These are phyloP conservation scores for Diplodia sapinea DNA, from an alignment of 2,329 filamentous ascomycete species.

Conservation along the genomic window DNA sequence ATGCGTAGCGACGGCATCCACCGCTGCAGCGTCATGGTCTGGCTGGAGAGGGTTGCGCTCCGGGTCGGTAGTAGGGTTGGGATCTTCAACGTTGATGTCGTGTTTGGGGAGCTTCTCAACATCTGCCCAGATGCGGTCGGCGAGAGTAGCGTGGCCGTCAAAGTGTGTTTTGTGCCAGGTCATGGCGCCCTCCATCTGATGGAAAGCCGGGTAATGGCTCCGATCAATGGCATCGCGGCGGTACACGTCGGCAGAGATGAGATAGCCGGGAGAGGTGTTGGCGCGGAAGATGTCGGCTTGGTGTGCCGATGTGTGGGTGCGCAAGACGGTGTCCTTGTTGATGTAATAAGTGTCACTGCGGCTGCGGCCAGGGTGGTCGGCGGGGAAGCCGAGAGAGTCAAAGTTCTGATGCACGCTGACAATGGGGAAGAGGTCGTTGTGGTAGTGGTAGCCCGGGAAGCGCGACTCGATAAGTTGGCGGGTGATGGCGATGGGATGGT, in stretches of 20 bases:
- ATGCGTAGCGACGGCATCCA: slow-evolving; percentile 80
- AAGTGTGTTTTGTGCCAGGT: slow-evolving; percentile 79
- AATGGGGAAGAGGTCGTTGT: slow-evolving; percentile 81
- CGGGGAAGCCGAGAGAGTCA: slow-evolving; percentile 90
- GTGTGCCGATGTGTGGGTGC: slow-evolving; percentile 94
- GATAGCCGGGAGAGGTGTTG: slow-evolving; percentile 77
- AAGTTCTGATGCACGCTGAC: slow-evolving; percentile 90
- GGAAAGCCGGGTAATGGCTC: slow-evolving; percentile 95
- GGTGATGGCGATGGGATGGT: slow-evolving; percentile 91
- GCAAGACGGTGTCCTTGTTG: slow-evolving; percentile 79
- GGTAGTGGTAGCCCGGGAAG: slow-evolving; percentile 77
- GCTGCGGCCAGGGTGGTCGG: slow-evolving; percentile 84
- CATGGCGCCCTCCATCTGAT: slow-evolving; percentile 96
- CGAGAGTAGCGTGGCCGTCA: slow-evolving; percentile 47
- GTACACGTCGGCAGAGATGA: slow-evolving; percentile 94
- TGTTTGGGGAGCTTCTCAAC: slow-evolving; percentile 74
- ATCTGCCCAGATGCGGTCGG: slow-evolving; percentile 70
- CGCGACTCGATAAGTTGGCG: slow-evolving; percentile 89
- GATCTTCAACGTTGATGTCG: slow-evolving; percentile 78
- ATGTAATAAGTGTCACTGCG: slow-evolving; percentile 95
- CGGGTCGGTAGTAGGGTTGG: slow-evolving; percentile 76
- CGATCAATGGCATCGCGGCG: slow-evolving; percentile 92
- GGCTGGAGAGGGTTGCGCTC: slow-evolving; percentile 83
- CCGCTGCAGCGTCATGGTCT: slow-evolving; percentile 76
- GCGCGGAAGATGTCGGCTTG: slow-evolving; percentile 80